Base-by-base conservation (phyloP, 2,329 filamentous ascomycete genomes). In the Exserohilum turcica region DNA sequence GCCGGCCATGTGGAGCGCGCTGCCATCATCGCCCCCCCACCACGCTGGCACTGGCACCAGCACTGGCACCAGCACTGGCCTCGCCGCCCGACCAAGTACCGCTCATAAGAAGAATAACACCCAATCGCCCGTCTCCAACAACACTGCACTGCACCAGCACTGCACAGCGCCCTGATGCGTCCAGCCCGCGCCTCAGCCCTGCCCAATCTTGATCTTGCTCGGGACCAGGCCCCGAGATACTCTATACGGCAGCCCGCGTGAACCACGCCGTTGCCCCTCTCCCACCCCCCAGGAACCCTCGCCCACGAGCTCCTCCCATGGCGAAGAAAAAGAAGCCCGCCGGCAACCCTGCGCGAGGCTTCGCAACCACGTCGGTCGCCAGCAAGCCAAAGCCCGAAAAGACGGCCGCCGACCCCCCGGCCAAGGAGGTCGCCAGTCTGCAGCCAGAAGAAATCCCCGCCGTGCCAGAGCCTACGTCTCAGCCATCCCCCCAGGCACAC, bases 241-340 rank as follows among this genome's bases (percentile, higher is more conserved):
- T 72, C 71, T 48, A 72, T 72, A 73, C 66, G 52, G 55, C 58
- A 52, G 45, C 60, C 58, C 51, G 60, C 59, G 58, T 65, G 56
- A 67, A 51, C 51, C 36, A 32, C 3, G 31, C 45, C 57, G 46
- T 12, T 43, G 29, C 35, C 13, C 28, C 12, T 16, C 29, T 18
- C 42, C 27, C 18, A 16, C 40, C 35, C n/a, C 16, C 36, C 47
- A 31, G 18, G 24, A 13, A 32, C 13, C 47, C 31, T 29, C 36
- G 15, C 24, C 18, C 19, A 35, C 24, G 27, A 35, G 10, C 38
- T 27, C 21, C 10, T 21, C 67, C 58, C 61, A 93, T 93, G 90
- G 88, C 89, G 76, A 96, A 96, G 79, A 96, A 97, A 79, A 95
- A 91, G 81, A 97, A 97, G 83, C 83, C 89, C 49, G 84, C 85